Evolutionary conservation across 805 yeast genomes (phyloP).

Genomic region (Candida krabiensis): DNA sequence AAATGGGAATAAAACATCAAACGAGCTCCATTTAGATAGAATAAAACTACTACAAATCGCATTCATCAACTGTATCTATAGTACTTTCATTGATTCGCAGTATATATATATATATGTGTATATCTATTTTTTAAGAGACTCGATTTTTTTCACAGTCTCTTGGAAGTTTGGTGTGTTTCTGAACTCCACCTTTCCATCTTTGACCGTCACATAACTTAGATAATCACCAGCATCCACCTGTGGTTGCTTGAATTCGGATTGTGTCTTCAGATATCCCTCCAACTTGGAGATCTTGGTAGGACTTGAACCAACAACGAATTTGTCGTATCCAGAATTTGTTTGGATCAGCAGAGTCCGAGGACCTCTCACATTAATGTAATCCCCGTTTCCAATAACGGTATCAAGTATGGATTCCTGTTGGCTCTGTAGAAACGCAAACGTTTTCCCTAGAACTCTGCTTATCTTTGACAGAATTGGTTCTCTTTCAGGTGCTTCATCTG

Average conservation of each 20-base stretch:
- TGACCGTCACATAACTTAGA: constrained; percentile 47
- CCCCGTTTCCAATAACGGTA: constrained; percentile 36
- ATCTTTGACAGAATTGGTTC: constrained; percentile 6
- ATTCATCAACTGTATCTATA: too few relatives aligned
- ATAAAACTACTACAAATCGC: too few relatives aligned
- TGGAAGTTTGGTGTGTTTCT: constrained; percentile 44
- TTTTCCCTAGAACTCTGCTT: not conserved
- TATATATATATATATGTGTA: too few relatives aligned
- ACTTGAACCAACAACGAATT: constrained; percentile 12
- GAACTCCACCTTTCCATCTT: constrained; percentile 42
- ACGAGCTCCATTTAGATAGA: too few relatives aligned
- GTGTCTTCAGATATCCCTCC: constrained; percentile 24
- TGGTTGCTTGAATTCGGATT: constrained; percentile 22
- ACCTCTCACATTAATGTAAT: constrained; percentile 52
- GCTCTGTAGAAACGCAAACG: not conserved
- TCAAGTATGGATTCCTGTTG: constrained; percentile 7
- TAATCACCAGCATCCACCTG: constrained; percentile 39
- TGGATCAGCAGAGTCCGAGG: constrained; percentile 53
- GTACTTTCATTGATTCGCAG: too few relatives aligned
- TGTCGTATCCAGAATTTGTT: constrained; percentile 38
- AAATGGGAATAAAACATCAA: too few relatives aligned
- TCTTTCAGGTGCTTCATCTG: constrained; percentile 11
- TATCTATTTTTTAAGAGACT: constrained; percentile 18
- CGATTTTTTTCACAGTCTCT: constrained; percentile 35
- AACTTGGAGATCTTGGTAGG: constrained; percentile 11